Percentiles rank a stretch among this genome's conserved stretches.
These are phyloP conservation scores for Pseudevernia furfuracea DNA, from an alignment of 495 filamentous ascomycete species.

Conservation along the genomic window DNA sequence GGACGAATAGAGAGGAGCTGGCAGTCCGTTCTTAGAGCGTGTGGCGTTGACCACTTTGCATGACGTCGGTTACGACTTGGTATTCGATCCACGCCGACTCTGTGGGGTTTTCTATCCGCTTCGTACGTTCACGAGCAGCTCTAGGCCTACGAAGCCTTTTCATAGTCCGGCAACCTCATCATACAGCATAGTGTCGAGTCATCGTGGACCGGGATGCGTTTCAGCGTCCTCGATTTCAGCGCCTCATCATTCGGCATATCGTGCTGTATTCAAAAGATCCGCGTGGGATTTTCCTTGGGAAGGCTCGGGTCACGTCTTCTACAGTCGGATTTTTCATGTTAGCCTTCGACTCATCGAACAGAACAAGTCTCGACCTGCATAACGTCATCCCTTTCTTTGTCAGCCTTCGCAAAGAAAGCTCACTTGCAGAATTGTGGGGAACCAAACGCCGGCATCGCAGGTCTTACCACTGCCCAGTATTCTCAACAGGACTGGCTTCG, in stretches of 20 bases:
- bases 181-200: not conserved
- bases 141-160: not conserved
- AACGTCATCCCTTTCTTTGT: not conserved
- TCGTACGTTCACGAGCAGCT: not conserved
- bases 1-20: slow-evolving; percentile 31
- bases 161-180: not conserved
- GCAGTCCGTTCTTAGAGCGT: not conserved
- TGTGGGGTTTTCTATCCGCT: not conserved
- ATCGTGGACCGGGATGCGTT: not conserved
- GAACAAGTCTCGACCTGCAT: not conserved
- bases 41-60: not conserved
- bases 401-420: not conserved
- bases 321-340: not conserved
- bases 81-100: not conserved
- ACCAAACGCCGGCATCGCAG: not conserved
- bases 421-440: not conserved
- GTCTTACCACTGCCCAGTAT: not conserved
- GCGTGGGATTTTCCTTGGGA: not conserved
- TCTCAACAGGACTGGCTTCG: not conserved
- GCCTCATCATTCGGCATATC: not conserved
- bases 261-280: not conserved
- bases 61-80: not conserved
- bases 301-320: not conserved
- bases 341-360: not conserved
- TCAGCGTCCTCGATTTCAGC: not conserved